Evolutionary conservation across 2,329 filamentous ascomycete genomes (phyloP), one percentile per base, ranked within the genome.

Genomic region (Alternaria triticina): DNA sequence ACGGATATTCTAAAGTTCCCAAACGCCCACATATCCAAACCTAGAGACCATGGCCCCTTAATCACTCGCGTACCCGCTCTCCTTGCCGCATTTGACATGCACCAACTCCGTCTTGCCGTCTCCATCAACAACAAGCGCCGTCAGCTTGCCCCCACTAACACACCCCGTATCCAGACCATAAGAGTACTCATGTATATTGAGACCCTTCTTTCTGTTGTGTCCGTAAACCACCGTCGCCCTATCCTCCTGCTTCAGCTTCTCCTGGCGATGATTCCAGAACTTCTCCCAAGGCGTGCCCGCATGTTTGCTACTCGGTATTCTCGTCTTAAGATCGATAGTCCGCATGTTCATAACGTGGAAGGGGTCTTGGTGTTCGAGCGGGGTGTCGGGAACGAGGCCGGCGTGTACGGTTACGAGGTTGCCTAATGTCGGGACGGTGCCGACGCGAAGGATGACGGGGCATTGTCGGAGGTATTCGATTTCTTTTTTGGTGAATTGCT

Each of bases 291-390:
- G 86, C 33, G 86, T 84, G 54, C 90, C 91, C 6, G 77, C 80
- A 65, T 72, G 83, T 66, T 82, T 82, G 57, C 83, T 87, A 22
- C 64, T 66, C 5, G 88, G 89, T 12, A 87, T 81, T 62, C 88
- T 85, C 11, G 87, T 89, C 11, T 84, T 81, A 17, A 89, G 85
- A 69, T 91, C 85, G 57, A 97, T 87, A 7, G 89, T 92, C 60
- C 94, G 89, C 92, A 99, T 96, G 76, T 93, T 96, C 94, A 97
- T 97, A 44, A 92, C 91, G 55, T 91, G 90, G 78, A 88, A 89
- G 0, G 94, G 91, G 78, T 97, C 88, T 71, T 91, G 95, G 55
- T 86, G 83, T 49, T 90, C 84, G 13, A 97, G 83, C 1, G 86
- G 79, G 1, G 97, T 82, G 6, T 89, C 91, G 0, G 95, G 93